Base-by-base conservation (phyloP, 1,284 basidiomycete species). In the Cystobasidium pallidum region DNA sequence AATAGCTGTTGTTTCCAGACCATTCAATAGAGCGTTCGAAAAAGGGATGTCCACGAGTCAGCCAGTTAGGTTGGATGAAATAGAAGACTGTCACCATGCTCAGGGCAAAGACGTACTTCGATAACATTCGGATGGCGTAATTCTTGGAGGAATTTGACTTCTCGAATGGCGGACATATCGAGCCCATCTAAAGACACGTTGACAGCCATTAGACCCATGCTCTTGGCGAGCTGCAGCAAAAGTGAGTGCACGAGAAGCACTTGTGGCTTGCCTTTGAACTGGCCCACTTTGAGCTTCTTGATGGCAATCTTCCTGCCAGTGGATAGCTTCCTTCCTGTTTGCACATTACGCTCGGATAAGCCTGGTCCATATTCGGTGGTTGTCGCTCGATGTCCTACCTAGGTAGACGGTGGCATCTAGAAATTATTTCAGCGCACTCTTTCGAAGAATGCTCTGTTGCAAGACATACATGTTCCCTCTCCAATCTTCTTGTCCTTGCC, bases 151-250 rank as follows among this genome's bases (percentile, higher is more conserved):
- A 94, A 98, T 81, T 97, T 97, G 79, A 99, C 95, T 83, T 99
- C 96, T 47, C 96, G 89, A 74, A 99, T 89, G 58, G 96, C 96
- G 74, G 94, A 96, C 90, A 99, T 96, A 82, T 99, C 96, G 66
- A 99, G 86, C 10, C 96, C 96, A 82, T 99, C 95, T 65, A 24
- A 17, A 55, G 1, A 61, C 15, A 55, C 13, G 21, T 11, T 26
- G 24, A 36, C 34, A 59, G 21, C 39, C 32, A 59, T 36, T 17
- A 39, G 17, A 58, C n/a, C n/a, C n/a, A n/a, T n/a, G n/a, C 32
- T 1, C 34, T 24, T 59, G 2, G 30, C n/a, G n/a, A 59, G 13
- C n/a, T n/a, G n/a, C n/a, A n/a, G n/a, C n/a, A 47, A 30, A 15
- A 15, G 19, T 17, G 45, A 47, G 45, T 13, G n/a, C 6, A 13